phyloP scores from a whole-genome alignment of 768 basidiomycete species.

The Lactifluus piperatus region DNA sequence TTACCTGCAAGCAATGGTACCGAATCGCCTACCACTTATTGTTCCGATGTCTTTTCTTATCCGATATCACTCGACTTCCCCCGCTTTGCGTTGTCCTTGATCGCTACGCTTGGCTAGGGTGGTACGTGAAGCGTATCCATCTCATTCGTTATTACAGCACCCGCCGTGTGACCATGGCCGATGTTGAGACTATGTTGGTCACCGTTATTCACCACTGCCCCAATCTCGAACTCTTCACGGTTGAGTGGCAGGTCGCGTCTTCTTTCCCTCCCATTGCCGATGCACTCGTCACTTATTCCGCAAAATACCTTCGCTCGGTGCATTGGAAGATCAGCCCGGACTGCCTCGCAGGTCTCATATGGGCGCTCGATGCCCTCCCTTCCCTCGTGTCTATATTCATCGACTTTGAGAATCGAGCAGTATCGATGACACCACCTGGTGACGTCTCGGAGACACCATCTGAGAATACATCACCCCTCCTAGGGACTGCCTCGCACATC shows the following conservation, averaged over 20 bases:
- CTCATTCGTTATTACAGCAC: slow-evolving; percentile 43
- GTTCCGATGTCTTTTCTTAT: slow-evolving; percentile 62
- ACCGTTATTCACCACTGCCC: slow-evolving; percentile 57
- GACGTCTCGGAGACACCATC: not conserved
- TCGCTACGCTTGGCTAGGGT: slow-evolving; percentile 46
- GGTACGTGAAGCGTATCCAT: slow-evolving; percentile 71
- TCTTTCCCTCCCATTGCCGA: slow-evolving; percentile 60
- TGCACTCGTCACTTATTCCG: slow-evolving; percentile 44
- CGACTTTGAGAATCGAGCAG: slow-evolving; percentile 31
- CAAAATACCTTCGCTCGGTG: slow-evolving; percentile 47
- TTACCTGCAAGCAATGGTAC: slow-evolving; percentile 59
- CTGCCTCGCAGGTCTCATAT: slow-evolving; percentile 56
- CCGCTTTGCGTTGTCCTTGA: slow-evolving; percentile 45
- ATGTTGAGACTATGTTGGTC: slow-evolving; percentile 46
- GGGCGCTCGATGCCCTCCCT: slow-evolving; percentile 58
- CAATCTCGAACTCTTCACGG: slow-evolving; percentile 64
- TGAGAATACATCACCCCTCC: slow-evolving; percentile 36
- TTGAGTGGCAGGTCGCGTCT: slow-evolving; percentile 53
- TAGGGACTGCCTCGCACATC: slow-evolving; percentile 56
- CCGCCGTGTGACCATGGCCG: slow-evolving; percentile 35
- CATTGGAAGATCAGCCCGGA: slow-evolving; percentile 51
- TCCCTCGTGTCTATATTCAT: slow-evolving; percentile 48
- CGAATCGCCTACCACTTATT: slow-evolving; percentile 54
- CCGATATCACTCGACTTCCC: slow-evolving; percentile 46
- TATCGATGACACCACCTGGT: not conserved